Conservation (phyloP, 352 stramenopile genomes). For the Peronosclerospora sorghi region DNA sequence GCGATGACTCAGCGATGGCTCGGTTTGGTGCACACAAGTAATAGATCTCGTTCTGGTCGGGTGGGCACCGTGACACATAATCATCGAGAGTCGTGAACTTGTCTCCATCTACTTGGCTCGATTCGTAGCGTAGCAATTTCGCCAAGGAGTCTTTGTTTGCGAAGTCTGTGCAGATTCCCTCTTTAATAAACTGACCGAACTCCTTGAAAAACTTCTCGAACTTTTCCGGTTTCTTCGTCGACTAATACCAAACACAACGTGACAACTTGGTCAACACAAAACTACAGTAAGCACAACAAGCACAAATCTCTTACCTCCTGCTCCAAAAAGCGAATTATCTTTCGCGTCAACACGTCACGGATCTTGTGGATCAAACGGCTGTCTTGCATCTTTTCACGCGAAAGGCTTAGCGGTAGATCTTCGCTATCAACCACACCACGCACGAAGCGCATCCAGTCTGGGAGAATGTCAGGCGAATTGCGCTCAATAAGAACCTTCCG, state of each 20-base stretch:
- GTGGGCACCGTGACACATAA: no score
- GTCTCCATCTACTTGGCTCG: constrained; percentile 88
- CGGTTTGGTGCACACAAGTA: no score
- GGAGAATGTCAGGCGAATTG: constrained; percentile 95
- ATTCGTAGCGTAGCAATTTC: constrained; percentile 98
- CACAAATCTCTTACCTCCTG: constrained; percentile 35
- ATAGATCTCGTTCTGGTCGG: no score
- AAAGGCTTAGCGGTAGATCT: constrained; percentile 97
- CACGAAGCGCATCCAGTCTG: constrained; percentile 95
- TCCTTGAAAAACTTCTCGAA: constrained; percentile 98
- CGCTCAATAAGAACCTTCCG: constrained; percentile 98
- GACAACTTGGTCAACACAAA: no score
- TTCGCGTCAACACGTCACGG: no score
- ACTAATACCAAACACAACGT: no score
- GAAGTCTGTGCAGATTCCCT: no score
- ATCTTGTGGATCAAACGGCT: no score
- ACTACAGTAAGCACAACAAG: constrained; percentile 1
- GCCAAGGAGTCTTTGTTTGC: constrained; percentile 88
- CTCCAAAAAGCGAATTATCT: constrained; percentile 86
- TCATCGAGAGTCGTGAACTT: no score
- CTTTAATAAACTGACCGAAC: constrained; percentile 97
- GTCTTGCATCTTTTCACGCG: no score
- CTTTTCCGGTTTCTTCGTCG: constrained; percentile 93
- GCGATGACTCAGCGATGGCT: no score
- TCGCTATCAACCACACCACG: constrained; percentile 93